Base-by-base conservation (phyloP, 2,329 filamentous ascomycete genomes). In the Alternaria triticina region DNA sequence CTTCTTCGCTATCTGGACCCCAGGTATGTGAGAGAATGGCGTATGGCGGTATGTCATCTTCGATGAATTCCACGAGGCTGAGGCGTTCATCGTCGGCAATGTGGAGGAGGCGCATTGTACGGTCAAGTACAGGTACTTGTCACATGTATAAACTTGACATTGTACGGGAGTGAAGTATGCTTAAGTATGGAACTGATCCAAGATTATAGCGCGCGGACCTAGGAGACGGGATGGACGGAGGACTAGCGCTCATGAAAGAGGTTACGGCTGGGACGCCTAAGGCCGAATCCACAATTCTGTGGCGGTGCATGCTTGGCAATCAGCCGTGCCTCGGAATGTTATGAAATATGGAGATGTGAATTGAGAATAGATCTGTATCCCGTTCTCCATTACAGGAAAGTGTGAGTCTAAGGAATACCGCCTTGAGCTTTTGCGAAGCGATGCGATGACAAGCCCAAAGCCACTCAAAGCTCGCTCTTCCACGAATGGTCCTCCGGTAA, bases 21-120 rank as follows among this genome's bases (percentile, higher is more conserved):
- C 68, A 71, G 3, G 64, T 71, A 17, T 71, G 68, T 1, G 68
- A 69, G 2, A 71, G 63, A 11, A 70, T 70, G 6, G 69, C 63
- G 13, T 71, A 71, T 0, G 54, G 20, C 6, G 66, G 67, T 1
- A 59, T 23, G 2, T 55, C 30, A 1, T 57, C 23, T 4, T 54
- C 50, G 6, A 33, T 44, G 23, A 62, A 56, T 3, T 61, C 46
- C 22, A 54, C 57, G 3, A 66, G 55, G 28, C 23, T 65, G 62
- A 64, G 61, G 3, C 28, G 36, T 51, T 52, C 54, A 17, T 60
- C 57, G 27, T 54, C 60, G 5, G 52, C 55, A 4, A 64, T 64
- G 28, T 61, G 62, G 2, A 68, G 20, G 10, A 71, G 62, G 11
- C 67, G 62, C 67, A 71, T 70, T 10, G n/a, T 12, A 27, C 20